Base-by-base conservation (phyloP, 2,329 filamentous ascomycete species). In the Colletotrichum liriopes region DNA sequence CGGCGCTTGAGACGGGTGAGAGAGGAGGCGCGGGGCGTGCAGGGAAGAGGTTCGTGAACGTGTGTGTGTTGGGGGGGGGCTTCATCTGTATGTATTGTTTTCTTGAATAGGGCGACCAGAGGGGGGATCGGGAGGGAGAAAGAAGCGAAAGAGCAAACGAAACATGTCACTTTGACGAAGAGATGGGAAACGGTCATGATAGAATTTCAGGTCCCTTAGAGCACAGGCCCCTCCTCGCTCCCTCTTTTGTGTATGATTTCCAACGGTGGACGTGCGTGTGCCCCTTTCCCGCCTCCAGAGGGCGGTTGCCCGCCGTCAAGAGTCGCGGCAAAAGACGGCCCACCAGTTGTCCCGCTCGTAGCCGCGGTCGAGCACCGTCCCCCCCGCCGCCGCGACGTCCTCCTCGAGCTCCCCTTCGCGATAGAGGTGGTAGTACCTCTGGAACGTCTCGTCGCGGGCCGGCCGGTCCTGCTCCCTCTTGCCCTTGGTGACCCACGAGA, bases 331-430 rank as follows among this genome's bases (percentile, higher is more conserved):
- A 75, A 82, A 84, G 79, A 98, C 92, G 65, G 92, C 94, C 96
- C 96, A 99, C 96, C 96, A 98, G 84, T 99, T 99, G 80, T 98
- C 96, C 84, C 92, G 95, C 80, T 99, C 96, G 82, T 98, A 99
- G 43, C 96, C 96, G 72, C 90, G 91, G 75, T 94, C 92, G 32
- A 96, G 77, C 18, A 98, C 90, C 60, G 83, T 84, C 9, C 95
- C 96, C 23, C 95, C 95, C 26, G 93, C 95, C 20, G 88, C 87
- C 62, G 82, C 81, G 69, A 98, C 89, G 80, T 98, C 93, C 54
- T 90, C 87, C 80, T 98, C 95, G 71, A 99, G 86, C 84, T 99
- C 96, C 20, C 94, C 94, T 79, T 94, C 89, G 65, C 90, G 88
- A 82, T 98, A 99, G 35, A 99, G 86, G 83, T 99, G 96, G 81